Conservation (phyloP, 192 early-diverging fungal species). For the Entophlyctis luteolus region DNA sequence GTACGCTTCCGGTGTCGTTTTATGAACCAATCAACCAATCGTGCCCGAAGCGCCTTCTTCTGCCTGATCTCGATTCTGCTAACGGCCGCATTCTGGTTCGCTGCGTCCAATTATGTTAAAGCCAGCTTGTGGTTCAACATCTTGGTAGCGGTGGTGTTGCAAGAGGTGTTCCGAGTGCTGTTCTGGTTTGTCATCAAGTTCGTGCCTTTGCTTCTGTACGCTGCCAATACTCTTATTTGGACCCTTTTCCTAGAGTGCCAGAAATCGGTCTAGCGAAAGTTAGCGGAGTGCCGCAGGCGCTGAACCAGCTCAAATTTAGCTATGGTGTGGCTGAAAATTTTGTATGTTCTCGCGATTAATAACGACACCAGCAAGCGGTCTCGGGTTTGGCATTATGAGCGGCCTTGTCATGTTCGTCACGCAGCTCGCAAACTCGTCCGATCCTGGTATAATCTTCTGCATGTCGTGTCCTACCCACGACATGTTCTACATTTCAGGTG, state of each 20-base stretch:
- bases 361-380: background rate
- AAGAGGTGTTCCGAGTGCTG: conserved; percentile 67
- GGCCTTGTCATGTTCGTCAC: conserved; percentile 67
- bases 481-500: conserved; percentile 69
- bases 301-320: conserved; percentile 58
- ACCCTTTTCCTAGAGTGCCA: conserved; percentile 49
- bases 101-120: conserved; percentile 37
- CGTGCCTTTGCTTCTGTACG: conserved; percentile 21
- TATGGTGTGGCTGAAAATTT: conserved; percentile 47
- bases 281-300: conserved; percentile 59
- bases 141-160: conserved; percentile 56
- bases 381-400: conserved; percentile 56
- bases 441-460: conserved; percentile 66
- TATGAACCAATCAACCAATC: too few relatives aligned
- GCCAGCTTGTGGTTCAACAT: conserved; percentile 47
- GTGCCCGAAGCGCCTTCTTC: conserved; percentile 86
- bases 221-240: background rate
- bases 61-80: conserved; percentile 72
- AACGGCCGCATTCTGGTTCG: conserved; percentile 70
- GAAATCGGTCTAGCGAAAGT: conserved; percentile 64
- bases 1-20: conserved; percentile 31
- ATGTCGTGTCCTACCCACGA: conserved; percentile 57
- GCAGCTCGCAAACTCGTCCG: conserved; percentile 61
- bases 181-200: conserved; percentile 54
- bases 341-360: background rate